A percentile compares a stretch with the other conserved stretches of the same genome.
These are phyloP conservation scores for Achaetomium macrosporum DNA, from an alignment of 2,329 filamentous ascomycete genomes.

Conservation along the genomic window DNA sequence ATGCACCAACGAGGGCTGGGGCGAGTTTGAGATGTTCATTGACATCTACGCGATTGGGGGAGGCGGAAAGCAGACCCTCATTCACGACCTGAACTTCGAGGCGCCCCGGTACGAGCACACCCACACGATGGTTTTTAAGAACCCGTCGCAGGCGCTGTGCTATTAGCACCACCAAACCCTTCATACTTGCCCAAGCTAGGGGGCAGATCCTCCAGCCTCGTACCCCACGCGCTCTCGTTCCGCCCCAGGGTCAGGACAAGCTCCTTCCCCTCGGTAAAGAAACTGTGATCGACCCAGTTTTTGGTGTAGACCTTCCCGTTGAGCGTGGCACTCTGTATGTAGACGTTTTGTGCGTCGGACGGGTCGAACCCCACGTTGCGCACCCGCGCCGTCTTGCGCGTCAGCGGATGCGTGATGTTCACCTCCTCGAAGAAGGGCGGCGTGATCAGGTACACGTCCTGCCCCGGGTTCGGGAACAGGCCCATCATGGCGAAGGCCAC, in stretches of 20 bases:
- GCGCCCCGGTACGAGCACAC: constrained; percentile 74
- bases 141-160: constrained; percentile 77
- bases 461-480: constrained; percentile 61
- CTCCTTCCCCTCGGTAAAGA: constrained; percentile 59
- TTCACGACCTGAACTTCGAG: constrained; percentile 90
- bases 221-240: constrained; percentile 61
- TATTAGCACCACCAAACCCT: constrained; percentile 22
- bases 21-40: constrained; percentile 94
- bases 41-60: constrained; percentile 79
- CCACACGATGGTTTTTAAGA: constrained; percentile 81
- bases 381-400: constrained; percentile 55
- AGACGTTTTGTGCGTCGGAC: constrained; percentile 46
- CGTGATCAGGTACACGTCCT: constrained; percentile 65
- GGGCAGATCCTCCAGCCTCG: constrained; percentile 51
- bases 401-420: constrained; percentile 51
- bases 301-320: constrained; percentile 54
- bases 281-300: constrained; percentile 64
- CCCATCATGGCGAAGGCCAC: constrained; percentile 63
- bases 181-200: constrained; percentile 47
- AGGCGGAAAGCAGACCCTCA: constrained; percentile 69
- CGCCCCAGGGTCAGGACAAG: constrained; percentile 57
- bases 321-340: constrained; percentile 59
- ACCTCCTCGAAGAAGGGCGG: constrained; percentile 61
- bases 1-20: constrained; percentile 94
- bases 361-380: constrained; percentile 58